phyloP scores from a whole-genome alignment of 495 filamentous ascomycete genomes.

The Bacidia gigantensis region DNA sequence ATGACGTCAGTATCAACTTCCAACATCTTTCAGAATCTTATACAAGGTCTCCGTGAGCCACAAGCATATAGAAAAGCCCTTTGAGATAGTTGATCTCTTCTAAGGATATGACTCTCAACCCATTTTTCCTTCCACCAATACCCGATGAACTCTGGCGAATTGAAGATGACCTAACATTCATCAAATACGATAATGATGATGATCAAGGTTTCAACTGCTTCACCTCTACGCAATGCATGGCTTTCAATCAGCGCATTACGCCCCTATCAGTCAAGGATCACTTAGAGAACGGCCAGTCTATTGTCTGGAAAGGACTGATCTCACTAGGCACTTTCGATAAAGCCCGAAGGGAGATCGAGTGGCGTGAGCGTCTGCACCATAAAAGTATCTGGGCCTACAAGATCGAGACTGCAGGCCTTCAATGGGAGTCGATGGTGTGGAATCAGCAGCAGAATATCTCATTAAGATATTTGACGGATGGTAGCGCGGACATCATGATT shows the following conservation, averaged over 20 bases:
- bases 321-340: background rate
- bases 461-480: background rate
- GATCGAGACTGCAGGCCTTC: background rate
- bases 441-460: background rate
- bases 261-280: background rate
- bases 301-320: background rate
- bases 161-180: background rate
- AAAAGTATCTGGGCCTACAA: background rate
- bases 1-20: no score
- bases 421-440: background rate
- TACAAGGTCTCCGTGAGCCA: no score
- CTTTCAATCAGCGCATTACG: background rate
- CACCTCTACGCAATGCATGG: background rate
- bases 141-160: background rate
- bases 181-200: background rate
- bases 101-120: background rate
- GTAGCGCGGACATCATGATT: background rate
- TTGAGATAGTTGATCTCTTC: no score
- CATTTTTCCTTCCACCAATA: background rate
- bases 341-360: background rate
- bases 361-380: background rate
- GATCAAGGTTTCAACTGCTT: background rate
- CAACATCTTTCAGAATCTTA: no score
- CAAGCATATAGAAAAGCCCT: no score
- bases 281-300: background rate